A percentile compares a stretch with the other conserved stretches of the same genome.
phyloP scores from a whole-genome alignment of 345 rosid genomes.

The Eucalyptus microcorys region DNA sequence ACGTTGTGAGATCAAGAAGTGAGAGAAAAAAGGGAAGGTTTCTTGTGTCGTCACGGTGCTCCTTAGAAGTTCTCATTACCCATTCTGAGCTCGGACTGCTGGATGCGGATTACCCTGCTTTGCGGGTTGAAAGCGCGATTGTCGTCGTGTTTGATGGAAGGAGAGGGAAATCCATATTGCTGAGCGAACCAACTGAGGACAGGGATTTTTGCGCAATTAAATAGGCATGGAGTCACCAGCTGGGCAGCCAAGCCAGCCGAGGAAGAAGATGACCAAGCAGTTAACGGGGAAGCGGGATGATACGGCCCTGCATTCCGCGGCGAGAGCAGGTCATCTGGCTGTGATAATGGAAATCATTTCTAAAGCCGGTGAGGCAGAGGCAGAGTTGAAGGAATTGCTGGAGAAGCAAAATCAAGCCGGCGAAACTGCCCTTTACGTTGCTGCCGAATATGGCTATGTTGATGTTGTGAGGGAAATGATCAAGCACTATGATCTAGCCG shows the following conservation, averaged over 20 bases:
- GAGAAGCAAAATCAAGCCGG: slow-evolving; percentile 82
- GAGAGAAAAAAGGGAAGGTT: not conserved
- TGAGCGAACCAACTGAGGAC: not conserved
- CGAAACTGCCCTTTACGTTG: slow-evolving; percentile 90
- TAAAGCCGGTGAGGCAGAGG: slow-evolving; percentile 11
- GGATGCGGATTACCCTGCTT: not conserved
- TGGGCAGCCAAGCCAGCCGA: not conserved
- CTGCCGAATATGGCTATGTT: slow-evolving; percentile 71
- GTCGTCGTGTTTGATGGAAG: not conserved
- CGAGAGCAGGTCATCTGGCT: slow-evolving; percentile 51
- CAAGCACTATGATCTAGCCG: slow-evolving; percentile 52
- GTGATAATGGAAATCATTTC: slow-evolving; percentile 35
- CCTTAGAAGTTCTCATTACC: not conserved
- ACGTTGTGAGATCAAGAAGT: not conserved
- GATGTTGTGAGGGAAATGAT: slow-evolving; percentile 79
- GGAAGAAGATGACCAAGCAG: slow-evolving; percentile 81
- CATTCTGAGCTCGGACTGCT: not conserved
- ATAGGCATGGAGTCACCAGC: not conserved
- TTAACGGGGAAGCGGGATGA: slow-evolving; percentile 81
- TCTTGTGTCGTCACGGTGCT: not conserved
- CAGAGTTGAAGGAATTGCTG: slow-evolving; percentile 35
- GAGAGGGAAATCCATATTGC: not conserved
- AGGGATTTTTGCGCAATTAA: not conserved
- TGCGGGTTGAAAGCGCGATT: not conserved
- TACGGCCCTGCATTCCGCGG: slow-evolving; percentile 66